Percentiles rank a stretch among this genome's conserved stretches.
Evolutionary conservation across 2,329 filamentous ascomycete genomes (phyloP).

Genomic region (Penicillium griseofulvum): DNA sequence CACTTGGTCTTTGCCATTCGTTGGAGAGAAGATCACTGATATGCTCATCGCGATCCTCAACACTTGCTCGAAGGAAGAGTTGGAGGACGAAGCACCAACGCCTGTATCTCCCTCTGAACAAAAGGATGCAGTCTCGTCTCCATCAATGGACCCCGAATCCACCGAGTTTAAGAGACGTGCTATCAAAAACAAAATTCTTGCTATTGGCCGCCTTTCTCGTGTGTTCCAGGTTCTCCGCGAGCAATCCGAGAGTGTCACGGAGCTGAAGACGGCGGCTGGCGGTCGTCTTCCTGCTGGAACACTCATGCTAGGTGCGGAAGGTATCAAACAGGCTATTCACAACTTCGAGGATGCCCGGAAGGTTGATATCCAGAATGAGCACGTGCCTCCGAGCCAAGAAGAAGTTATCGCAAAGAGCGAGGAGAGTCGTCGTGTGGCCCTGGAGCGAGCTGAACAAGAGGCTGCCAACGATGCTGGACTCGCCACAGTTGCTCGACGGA

Average conservation of each 20-base stretch:
- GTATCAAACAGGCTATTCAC: slow-evolving; percentile 96
- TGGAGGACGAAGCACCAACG: slow-evolving; percentile 81
- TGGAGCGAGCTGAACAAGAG: slow-evolving; percentile 81
- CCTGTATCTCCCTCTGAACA: slow-evolving; percentile 58
- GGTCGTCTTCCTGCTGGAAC: slow-evolving; percentile 91
- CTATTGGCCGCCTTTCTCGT: slow-evolving; percentile 91
- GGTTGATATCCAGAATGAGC: slow-evolving; percentile 95
- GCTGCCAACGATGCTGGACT: slow-evolving; percentile 89
- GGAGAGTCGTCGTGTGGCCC: slow-evolving; percentile 74
- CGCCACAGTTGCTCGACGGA: slow-evolving; percentile 80
- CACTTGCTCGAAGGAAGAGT: slow-evolving; percentile 97
- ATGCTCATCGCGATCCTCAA: slow-evolving; percentile 99
- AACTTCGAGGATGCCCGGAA: slow-evolving; percentile 96
- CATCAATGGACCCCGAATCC: slow-evolving; percentile 73
- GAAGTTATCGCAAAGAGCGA: slow-evolving; percentile 83
- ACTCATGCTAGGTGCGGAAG: slow-evolving; percentile 95
- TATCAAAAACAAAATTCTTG: slow-evolving; percentile 99
- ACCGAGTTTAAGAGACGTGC: slow-evolving; percentile 92
- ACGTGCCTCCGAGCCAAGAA: slow-evolving; percentile 85
- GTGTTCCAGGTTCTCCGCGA: slow-evolving; percentile 98
- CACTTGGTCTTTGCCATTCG: slow-evolving; percentile 98
- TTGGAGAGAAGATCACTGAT: slow-evolving; percentile 98
- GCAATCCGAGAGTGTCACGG: slow-evolving; percentile 93
- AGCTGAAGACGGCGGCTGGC: slow-evolving; percentile 94
- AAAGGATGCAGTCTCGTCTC: slow-evolving; percentile 57